These are phyloP conservation scores for Sesbania bispinosa DNA, from an alignment of 306 rosid genomes.

Conservation along the genomic window DNA sequence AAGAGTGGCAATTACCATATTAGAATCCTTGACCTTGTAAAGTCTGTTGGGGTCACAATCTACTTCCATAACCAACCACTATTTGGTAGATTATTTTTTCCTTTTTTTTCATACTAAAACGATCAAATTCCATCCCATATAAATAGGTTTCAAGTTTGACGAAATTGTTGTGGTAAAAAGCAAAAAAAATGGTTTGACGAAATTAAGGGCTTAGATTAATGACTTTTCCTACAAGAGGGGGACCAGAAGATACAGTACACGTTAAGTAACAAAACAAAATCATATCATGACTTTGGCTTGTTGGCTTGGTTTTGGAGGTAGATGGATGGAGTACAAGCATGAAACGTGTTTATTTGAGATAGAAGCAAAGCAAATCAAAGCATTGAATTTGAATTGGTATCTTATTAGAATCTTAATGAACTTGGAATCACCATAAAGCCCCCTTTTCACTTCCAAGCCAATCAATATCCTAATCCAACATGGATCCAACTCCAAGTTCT, in stretches of 20 bases:
- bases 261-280: background rate
- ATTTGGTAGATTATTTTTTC: background rate
- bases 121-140: background rate
- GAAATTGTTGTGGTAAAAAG: background rate
- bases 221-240: background rate
- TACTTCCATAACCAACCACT: no score
- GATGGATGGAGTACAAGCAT: background rate
- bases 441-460: background rate
- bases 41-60: no score
- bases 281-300: no score
- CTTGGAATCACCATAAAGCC: background rate
- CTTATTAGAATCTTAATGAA: background rate
- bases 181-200: background rate
- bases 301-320: no score
- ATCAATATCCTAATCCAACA: background rate
- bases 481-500: slow-evolving; percentile 12
- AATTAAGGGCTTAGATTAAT: background rate
- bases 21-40: no score
- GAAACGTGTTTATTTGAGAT: background rate
- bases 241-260: background rate
- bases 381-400: background rate
- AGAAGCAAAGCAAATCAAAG: no score
- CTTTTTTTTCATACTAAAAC: background rate
- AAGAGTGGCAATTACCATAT: no score
- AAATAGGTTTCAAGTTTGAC: background rate